Percentiles rank a stretch among this genome's conserved stretches.
These are phyloP conservation scores for Drosera spatulata DNA, from an alignment of 179 eudicot species.

Conservation along the genomic window DNA sequence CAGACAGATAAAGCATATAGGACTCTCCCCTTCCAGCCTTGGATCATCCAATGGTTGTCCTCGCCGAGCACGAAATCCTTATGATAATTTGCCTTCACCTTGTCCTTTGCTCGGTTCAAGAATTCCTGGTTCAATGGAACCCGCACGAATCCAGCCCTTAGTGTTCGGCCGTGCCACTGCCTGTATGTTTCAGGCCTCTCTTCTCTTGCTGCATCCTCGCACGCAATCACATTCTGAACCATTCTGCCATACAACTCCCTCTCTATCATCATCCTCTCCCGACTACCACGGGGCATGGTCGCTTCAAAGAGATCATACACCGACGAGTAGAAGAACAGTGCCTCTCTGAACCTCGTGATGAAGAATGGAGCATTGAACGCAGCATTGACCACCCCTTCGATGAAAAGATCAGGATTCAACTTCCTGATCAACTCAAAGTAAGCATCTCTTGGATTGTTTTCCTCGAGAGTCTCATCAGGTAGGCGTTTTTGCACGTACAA, in stretches of 20 bases:
- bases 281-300: slow-evolving; percentile 27
- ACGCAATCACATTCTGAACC: slow-evolving; percentile 17
- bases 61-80: slow-evolving; percentile 44
- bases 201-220: slow-evolving; percentile 18
- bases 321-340: slow-evolving; percentile 42
- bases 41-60: slow-evolving; percentile 50
- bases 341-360: slow-evolving; percentile 53
- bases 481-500: slow-evolving; percentile 24
- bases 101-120: slow-evolving; percentile 3
- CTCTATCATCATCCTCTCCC: slow-evolving; percentile 33
- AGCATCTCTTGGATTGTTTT: slow-evolving; percentile 43
- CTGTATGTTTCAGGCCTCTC: slow-evolving; percentile 25
- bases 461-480: slow-evolving; percentile 42
- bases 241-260: slow-evolving; percentile 19
- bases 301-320: slow-evolving; percentile 47
- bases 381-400: slow-evolving; percentile 27
- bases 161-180: slow-evolving; percentile 21
- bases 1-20: slow-evolving; percentile 44
- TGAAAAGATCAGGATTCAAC: slow-evolving; percentile 40
- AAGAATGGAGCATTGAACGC: slow-evolving; percentile 50
- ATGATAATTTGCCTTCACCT: slow-evolving; percentile 26
- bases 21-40: slow-evolving; percentile 68
- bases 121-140: slow-evolving; percentile 17
- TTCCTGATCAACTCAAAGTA: slow-evolving; percentile 37
- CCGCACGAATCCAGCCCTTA: slow-evolving; percentile 16